Evolutionary conservation across 2,329 filamentous ascomycete species (phyloP).

Genomic region (Mycosphaerella sp.): DNA sequence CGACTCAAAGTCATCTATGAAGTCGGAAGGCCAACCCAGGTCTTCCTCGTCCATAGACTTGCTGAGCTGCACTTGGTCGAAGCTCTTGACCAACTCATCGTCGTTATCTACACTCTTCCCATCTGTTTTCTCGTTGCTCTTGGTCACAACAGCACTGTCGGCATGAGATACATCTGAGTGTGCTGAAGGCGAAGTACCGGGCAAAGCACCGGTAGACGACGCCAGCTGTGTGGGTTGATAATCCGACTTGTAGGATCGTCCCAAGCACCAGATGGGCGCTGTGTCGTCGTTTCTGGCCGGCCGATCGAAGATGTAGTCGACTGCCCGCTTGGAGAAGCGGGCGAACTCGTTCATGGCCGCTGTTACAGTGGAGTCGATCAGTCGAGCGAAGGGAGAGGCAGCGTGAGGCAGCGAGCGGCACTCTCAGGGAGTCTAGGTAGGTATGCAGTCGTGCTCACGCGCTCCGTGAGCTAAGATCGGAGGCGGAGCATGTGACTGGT

Average conservation of each 20-base stretch:
- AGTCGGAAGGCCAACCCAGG: slow-evolving; percentile 70
- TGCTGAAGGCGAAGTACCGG: slow-evolving; percentile 28
- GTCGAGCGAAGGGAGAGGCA: neutral
- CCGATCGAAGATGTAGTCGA: slow-evolving; percentile 90
- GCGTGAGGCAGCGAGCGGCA: neutral
- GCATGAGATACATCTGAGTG: slow-evolving; percentile 29
- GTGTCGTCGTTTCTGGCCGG: slow-evolving; percentile 74
- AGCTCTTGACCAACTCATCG: slow-evolving; percentile 26
- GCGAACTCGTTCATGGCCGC: slow-evolving; percentile 63
- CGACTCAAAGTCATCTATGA: slow-evolving; percentile 89
- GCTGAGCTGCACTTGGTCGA: slow-evolving; percentile 26
- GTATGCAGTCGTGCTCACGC: slow-evolving; percentile 13
- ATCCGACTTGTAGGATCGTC: slow-evolving; percentile 46
- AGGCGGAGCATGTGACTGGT: slow-evolving; percentile 15
- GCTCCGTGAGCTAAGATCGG: slow-evolving; percentile 2
- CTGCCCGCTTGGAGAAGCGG: slow-evolving; percentile 67
- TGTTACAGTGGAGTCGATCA: neutral
- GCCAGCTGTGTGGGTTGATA: slow-evolving; percentile 20
- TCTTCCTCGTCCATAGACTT: slow-evolving; percentile 33
- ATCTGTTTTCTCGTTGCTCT: slow-evolving; percentile 15
- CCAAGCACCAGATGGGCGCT: slow-evolving; percentile 78
- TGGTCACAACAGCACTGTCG: slow-evolving; percentile 31
- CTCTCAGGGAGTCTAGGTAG: neutral
- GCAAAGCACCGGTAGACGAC: slow-evolving; percentile 10
- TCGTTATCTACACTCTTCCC: slow-evolving; percentile 17